Conservation (phyloP, 179 eudicot species). For the Silene vulgaris region DNA sequence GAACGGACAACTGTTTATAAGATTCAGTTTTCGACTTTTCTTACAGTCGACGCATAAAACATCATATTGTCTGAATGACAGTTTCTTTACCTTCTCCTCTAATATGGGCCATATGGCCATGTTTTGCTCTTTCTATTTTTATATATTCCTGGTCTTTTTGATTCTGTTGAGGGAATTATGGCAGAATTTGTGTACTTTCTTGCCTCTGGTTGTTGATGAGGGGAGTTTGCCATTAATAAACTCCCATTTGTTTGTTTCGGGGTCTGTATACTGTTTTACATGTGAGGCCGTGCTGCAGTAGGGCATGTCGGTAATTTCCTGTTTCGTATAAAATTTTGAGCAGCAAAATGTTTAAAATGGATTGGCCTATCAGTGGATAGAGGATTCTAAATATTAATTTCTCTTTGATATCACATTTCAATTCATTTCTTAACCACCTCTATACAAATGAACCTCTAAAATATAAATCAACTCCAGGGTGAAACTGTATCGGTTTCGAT, state of each 20-base stretch:
- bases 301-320: no score
- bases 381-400: no score
- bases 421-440: no score
- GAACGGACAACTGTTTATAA: constrained; percentile 12
- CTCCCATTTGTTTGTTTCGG: background rate
- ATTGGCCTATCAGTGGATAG: no score
- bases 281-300: no score
- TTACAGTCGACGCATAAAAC: constrained; percentile 17
- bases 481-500: no score
- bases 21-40: constrained; percentile 15
- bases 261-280: background rate
- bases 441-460: no score
- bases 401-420: no score
- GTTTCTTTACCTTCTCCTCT: background rate
- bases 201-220: constrained; percentile 7
- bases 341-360: no score
- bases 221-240: background rate
- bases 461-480: no score
- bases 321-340: no score
- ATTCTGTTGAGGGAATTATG: background rate
- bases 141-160: background rate
- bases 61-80: background rate
- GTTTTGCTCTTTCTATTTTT: background rate
- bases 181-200: background rate
- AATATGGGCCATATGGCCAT: background rate